Evolutionary conservation across 2,329 filamentous ascomycete species (phyloP).

Genomic region (Fusarium pseudocircinatum): DNA sequence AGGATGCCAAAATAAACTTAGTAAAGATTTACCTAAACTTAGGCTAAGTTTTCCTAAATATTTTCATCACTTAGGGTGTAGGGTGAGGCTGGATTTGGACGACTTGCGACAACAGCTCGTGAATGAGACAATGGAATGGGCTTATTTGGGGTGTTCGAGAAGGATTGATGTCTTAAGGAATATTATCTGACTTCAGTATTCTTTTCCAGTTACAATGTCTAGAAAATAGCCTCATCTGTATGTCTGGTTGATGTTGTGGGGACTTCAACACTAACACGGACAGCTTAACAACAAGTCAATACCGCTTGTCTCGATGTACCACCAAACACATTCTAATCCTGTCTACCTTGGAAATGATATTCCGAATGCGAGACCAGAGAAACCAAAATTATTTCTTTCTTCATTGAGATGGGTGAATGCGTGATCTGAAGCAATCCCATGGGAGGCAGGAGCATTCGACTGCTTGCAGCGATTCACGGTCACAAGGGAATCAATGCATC

Average conservation of each 20-base stretch:
- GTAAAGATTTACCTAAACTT: too few species aligned
- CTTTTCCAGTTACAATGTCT: rapidly evolving
- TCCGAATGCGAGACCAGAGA: background rate
- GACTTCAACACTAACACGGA: background rate
- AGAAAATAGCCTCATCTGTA: background rate
- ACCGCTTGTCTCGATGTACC: too few species aligned
- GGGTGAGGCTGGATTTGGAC: background rate
- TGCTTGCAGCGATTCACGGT: background rate
- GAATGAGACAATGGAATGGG: rapidly evolving
- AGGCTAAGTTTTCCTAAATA: too few species aligned
- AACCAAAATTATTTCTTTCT: rapidly evolving
- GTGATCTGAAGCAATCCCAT: background rate
- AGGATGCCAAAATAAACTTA: too few species aligned
- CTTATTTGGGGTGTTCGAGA: background rate
- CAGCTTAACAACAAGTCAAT: too few species aligned
- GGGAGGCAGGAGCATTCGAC: background rate
- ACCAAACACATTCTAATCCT: background rate
- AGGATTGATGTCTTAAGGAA: rapidly evolving
- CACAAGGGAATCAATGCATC: background rate
- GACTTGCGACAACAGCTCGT: background rate
- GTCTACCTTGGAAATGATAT: background rate
- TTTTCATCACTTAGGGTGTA: background rate
- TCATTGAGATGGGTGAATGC: too few species aligned
- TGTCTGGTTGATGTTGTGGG: too few species aligned
- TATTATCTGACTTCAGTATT: background rate